These are phyloP conservation scores for Septoria linicola DNA, from an alignment of 2,329 filamentous ascomycete genomes.

Conservation along the genomic window DNA sequence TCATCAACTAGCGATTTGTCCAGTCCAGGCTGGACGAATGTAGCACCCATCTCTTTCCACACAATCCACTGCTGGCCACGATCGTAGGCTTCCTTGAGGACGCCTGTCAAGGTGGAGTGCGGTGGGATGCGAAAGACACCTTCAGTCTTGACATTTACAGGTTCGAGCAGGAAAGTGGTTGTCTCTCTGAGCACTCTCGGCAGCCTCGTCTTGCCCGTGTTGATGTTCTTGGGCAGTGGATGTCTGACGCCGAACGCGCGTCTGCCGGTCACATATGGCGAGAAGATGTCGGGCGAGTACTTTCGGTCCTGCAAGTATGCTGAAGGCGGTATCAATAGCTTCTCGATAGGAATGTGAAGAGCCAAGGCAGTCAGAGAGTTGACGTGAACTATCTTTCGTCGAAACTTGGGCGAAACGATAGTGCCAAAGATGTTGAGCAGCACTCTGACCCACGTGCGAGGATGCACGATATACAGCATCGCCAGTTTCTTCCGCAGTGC, in stretches of 20 bases:
- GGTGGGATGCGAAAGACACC: conserved; percentile 56
- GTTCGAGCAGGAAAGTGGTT: conserved; percentile 52
- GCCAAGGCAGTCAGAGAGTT: conserved; percentile 52
- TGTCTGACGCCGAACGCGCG: conserved; percentile 50
- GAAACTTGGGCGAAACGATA: conserved; percentile 57
- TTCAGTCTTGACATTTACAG: conserved; percentile 50
- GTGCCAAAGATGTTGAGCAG: conserved; percentile 57
- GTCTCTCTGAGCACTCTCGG: conserved; percentile 55
- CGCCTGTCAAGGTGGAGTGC: conserved; percentile 50
- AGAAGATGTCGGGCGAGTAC: conserved; percentile 49
- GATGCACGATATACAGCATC: conserved; percentile 58
- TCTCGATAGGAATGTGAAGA: conserved; percentile 52
- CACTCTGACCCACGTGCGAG: conserved; percentile 57
- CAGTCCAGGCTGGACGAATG: conserved; percentile 41
- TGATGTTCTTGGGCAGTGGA: conserved; percentile 48
- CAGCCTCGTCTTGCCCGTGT: conserved; percentile 47
- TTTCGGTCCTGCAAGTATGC: conserved; percentile 56
- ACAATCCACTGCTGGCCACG: conserved; percentile 55
- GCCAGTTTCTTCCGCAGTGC: conserved; percentile 57
- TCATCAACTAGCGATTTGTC: conserved; percentile 41
- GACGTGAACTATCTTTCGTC: conserved; percentile 58
- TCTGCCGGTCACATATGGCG: conserved; percentile 47
- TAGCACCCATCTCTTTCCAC: conserved; percentile 49
- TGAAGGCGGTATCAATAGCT: conserved; percentile 54
- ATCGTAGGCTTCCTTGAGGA: conserved; percentile 56